Evolutionary conservation across 2,329 filamentous ascomycete species (phyloP).

Genomic region (Colletotrichum lini): DNA sequence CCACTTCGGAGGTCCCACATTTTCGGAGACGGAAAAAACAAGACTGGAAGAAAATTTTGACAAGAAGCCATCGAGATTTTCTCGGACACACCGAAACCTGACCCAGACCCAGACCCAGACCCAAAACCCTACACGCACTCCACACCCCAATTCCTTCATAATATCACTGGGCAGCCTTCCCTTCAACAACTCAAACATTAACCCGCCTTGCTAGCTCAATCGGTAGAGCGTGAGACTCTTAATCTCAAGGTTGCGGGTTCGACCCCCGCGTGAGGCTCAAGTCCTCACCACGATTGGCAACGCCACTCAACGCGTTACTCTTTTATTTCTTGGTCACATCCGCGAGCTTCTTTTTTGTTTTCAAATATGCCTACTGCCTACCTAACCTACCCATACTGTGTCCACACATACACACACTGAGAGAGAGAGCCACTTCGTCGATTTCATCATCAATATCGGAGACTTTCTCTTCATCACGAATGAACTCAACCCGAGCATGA

Average conservation of each 20-base stretch:
- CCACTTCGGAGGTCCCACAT: slow-evolving; percentile 1
- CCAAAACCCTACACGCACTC: not conserved
- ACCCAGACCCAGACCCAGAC: not conserved
- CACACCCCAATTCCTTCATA: not conserved
- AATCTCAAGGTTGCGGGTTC: slow-evolving; percentile 50
- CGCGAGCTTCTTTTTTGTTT: no score
- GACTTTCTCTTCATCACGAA: not conserved
- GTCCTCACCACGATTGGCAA: slow-evolving; percentile 34
- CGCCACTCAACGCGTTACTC: slow-evolving; percentile 1
- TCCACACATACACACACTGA: not conserved
- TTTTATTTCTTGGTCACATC: not conserved
- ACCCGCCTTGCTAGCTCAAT: slow-evolving; percentile 70
- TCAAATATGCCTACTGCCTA: no score
- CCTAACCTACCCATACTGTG: not conserved
- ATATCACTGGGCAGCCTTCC: rapidly evolving
- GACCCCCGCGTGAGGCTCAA: slow-evolving; percentile 48
- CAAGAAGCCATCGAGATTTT: slow-evolving; percentile 16
- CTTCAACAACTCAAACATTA: not conserved
- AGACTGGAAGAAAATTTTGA: not conserved
- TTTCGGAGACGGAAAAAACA: not conserved
- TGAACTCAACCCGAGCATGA: not conserved
- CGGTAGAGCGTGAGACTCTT: slow-evolving; percentile 83
- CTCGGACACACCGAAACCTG: slow-evolving; percentile 14
- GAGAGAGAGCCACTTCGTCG: not conserved
- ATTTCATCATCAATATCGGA: not conserved